These are phyloP conservation scores for Mucor ambiguus DNA, from an alignment of 371 early-diverging fungal species.

Conservation along the genomic window DNA sequence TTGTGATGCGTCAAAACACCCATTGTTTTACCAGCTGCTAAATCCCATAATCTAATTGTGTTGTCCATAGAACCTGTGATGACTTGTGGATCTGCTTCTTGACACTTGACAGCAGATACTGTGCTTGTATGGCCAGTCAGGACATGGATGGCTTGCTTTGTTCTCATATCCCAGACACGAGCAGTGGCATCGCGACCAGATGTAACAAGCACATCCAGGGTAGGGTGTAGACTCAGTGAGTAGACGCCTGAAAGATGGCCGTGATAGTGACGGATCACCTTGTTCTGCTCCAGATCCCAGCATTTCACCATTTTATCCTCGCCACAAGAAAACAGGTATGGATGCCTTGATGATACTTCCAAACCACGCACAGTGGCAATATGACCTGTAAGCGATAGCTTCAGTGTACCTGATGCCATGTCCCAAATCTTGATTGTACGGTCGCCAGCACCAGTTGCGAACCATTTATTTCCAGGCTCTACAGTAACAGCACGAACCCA, in stretches of 20 bases:
- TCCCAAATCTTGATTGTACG: constrained; percentile 99
- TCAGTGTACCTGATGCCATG: constrained; percentile 94
- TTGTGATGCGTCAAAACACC: constrained; percentile 96
- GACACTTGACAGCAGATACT: constrained; percentile 85
- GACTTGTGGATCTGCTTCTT: constrained; percentile 96
- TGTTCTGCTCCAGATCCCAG: constrained; percentile 98
- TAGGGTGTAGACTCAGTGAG: constrained; percentile 88
- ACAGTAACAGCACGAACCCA: constrained; percentile 95
- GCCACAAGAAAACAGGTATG: constrained; percentile 94
- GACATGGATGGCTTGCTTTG: constrained; percentile 91
- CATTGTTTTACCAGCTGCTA: constrained; percentile 95
- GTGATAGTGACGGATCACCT: constrained; percentile 97
- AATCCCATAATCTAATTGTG: constrained; percentile 94
- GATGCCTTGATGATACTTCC: constrained; percentile 91
- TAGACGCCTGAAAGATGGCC: constrained; percentile 96
- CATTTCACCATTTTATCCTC: constrained; percentile 98
- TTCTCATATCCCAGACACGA: constrained; percentile 98
- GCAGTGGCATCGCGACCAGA: constrained; percentile 95
- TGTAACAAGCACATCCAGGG: constrained; percentile 91
- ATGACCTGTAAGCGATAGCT: constrained; percentile 95
- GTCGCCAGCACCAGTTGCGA: constrained; percentile 96
- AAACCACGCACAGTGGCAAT: constrained; percentile 94
- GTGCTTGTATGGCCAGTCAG: constrained; percentile 89
- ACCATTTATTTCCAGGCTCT: constrained; percentile 96
- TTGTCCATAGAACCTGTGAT: constrained; percentile 93